phyloP scores from a whole-genome alignment of 116 monocot species.

The Dioscorea cayenensis region DNA sequence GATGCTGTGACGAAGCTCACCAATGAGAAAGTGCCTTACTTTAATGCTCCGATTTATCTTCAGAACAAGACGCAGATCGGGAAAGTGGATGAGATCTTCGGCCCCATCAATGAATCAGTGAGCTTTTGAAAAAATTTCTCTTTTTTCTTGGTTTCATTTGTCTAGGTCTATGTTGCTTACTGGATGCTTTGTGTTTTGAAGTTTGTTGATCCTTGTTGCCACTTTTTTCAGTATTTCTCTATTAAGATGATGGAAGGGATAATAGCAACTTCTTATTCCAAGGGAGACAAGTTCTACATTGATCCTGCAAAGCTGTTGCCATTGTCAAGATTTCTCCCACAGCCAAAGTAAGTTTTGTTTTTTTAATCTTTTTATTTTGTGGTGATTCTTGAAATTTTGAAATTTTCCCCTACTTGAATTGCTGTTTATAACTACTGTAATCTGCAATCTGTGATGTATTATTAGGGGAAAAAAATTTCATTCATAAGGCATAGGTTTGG shows the following conservation, averaged over 20 bases:
- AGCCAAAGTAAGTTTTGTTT: constrained; percentile 73
- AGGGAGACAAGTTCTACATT: constrained; percentile 86
- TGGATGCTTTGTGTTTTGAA: neutral
- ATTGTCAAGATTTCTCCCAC: constrained; percentile 72
- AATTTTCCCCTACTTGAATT: neutral
- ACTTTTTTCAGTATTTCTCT: constrained; percentile 44
- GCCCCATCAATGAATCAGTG: constrained; percentile 95
- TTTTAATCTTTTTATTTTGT: neutral
- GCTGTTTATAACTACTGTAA: neutral
- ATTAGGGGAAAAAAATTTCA: no score
- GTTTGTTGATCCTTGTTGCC: neutral
- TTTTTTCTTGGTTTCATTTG: neutral
- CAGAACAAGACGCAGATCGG: constrained; percentile 96
- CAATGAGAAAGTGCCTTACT: constrained; percentile 89
- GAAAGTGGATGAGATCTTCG: constrained; percentile 94
- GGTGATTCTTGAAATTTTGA: no score
- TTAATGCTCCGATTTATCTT: constrained; percentile 89
- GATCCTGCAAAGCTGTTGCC: constrained; percentile 88
- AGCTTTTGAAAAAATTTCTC: constrained; percentile 6
- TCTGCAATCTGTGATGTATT: neutral
- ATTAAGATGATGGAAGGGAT: constrained; percentile 93
- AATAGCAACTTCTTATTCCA: constrained; percentile 69
- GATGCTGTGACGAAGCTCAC: constrained; percentile 83
- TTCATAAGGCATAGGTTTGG: no score
- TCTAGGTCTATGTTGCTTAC: neutral